These are phyloP conservation scores for Rhodosporidiobolus odoratus DNA, from an alignment of 768 basidiomycete species.

Conservation along the genomic window DNA sequence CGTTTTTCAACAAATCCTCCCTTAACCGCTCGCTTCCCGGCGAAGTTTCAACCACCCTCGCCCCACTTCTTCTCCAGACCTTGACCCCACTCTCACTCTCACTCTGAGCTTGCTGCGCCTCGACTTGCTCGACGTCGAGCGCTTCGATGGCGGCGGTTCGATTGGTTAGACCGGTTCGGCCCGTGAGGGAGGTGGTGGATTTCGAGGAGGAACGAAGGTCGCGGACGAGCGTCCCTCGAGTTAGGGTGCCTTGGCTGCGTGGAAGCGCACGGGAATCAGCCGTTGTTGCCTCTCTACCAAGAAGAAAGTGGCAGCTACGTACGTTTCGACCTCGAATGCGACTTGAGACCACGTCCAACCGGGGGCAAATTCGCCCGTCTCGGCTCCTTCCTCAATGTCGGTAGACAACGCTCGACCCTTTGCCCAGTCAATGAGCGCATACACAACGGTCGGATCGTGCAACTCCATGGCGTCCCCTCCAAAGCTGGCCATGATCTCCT, in stretches of 20 bases:
- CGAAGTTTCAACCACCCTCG: constrained; percentile 11
- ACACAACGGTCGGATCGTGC: constrained; percentile 83
- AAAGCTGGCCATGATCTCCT: constrained; percentile 69
- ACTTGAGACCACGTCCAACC: constrained; percentile 41
- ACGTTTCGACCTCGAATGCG: constrained; percentile 37
- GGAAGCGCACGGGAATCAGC: not conserved
- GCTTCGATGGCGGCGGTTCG: constrained; percentile 16
- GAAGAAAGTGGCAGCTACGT: not conserved
- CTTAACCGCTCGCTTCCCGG: constrained; percentile 20
- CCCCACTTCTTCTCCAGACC: not conserved
- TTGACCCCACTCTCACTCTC: not conserved
- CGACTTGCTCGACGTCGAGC: constrained; percentile 8
- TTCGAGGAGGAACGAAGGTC: constrained; percentile 14
- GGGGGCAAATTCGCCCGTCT: constrained; percentile 34
- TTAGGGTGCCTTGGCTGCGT: constrained; percentile 24
- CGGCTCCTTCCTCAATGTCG: constrained; percentile 2
- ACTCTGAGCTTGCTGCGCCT: constrained; percentile 2
- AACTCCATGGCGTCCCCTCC: constrained; percentile 83
- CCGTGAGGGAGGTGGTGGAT: not conserved
- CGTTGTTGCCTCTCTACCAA: rapidly evolving
- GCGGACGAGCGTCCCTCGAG: constrained; percentile 33
- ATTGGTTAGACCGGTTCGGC: constrained; percentile 12
- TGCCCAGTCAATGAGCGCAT: constrained; percentile 64
- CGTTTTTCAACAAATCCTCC: constrained; percentile 7
- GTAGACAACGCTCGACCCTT: not conserved